Base-by-base conservation (phyloP, 192 early-diverging fungal species). In the Borealophlyctis nickersoniae region DNA sequence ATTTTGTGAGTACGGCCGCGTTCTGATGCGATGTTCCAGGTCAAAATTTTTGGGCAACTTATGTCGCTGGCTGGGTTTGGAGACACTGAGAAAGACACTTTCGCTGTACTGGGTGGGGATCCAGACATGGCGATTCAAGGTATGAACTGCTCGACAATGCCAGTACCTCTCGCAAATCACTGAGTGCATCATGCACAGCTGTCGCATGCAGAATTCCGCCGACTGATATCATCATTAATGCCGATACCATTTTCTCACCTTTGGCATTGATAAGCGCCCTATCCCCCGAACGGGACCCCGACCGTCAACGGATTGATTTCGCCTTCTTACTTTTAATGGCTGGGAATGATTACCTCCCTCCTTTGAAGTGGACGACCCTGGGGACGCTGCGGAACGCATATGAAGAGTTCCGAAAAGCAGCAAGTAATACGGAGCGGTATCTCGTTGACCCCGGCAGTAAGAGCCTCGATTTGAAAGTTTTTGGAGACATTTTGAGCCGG, bases 291-390 rank as follows among this genome's bases (percentile, higher is more conserved):
- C 22, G 22, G 45, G 58, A 59, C 45, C n/a, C 19, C n/a, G 32
- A 19, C 11, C 3, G 58, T 45, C 14, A 23, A 39, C 58, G 58
- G 19, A 19, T 59, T n/a, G 58, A 59, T 36, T 19, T 59, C 34
- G 58, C 58, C 14, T 39, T 59, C n/a, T 4, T 59, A 4, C 45
- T 36, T 19, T 19, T 59, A 36, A 36, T 59, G 33, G 58, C 34
- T n/a, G 58, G 58, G 45, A 59, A 59, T 16, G 58, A 59, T 14
- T 59, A 59, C n/a, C 28, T 59, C 14, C 58, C 58, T 22, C 33
- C 33, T 23, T 27, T 59, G 19, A 19, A 36, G 23, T 33, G 58
- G 58, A 36, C 16, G n/a, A 16, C 19, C 16, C 14, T 59, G 16
- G 58, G 23, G 22, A 59, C 28, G 32, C 14, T 59, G 13, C 45